Conservation (phyloP, 2,329 filamentous ascomycete species). For the Diaporthe sp. region DNA sequence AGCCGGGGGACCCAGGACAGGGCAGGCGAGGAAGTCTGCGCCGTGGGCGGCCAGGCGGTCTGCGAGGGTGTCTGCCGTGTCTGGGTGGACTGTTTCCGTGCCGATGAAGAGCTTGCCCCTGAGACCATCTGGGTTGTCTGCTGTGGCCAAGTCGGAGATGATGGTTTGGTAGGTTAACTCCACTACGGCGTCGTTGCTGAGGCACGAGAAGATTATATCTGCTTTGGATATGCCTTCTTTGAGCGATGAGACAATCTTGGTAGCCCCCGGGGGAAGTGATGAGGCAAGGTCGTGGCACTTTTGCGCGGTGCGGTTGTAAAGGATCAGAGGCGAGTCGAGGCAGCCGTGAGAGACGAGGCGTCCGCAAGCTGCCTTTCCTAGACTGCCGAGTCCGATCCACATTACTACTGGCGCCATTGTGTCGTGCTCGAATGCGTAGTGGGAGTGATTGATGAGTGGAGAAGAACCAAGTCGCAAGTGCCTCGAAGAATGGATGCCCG, state of each 20-base stretch:
- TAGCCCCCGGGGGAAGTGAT: background rate
- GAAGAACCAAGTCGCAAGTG: too few species aligned
- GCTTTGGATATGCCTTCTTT: background rate
- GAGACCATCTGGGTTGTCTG: background rate
- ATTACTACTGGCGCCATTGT: background rate
- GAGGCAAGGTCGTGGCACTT: constrained; percentile 4
- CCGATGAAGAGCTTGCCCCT: constrained; percentile 2
- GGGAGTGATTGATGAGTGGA: too few species aligned
- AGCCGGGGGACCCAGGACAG: background rate
- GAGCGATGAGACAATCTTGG: background rate
- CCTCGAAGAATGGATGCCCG: background rate
- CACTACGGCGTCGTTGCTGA: constrained; percentile 3
- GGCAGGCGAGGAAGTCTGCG: constrained; percentile 12
- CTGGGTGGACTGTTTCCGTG: constrained; percentile 21
- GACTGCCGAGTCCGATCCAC: constrained; percentile 24
- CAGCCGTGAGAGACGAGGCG: background rate
- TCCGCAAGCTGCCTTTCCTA: constrained; percentile 8
- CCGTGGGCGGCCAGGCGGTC: background rate
- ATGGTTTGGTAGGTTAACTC: constrained; percentile 13
- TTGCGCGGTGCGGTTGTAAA: constrained; percentile 16
- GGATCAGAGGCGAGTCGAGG: background rate
- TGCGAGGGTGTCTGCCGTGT: background rate
- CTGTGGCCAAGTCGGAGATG: background rate
- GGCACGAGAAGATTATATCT: constrained; percentile 31
- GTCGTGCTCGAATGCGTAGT: too few species aligned